phyloP scores from a whole-genome alignment of 2,329 filamentous ascomycete genomes.

The Anisogramma anomala region DNA sequence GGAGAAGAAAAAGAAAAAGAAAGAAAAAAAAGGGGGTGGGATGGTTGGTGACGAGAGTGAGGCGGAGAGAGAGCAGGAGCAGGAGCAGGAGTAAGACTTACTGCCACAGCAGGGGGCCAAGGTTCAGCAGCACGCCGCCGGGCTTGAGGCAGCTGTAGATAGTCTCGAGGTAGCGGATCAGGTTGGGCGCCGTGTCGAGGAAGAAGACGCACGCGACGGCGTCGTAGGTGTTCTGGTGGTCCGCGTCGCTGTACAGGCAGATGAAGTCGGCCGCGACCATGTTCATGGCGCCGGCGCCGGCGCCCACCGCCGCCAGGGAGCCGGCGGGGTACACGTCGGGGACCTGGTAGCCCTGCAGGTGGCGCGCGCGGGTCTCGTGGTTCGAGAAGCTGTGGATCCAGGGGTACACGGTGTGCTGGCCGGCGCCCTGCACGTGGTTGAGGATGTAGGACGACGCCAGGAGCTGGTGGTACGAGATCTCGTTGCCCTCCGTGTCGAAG shows the following conservation, averaged over 20 bases:
- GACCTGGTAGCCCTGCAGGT: conserved; percentile 60
- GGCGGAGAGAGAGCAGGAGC: no score
- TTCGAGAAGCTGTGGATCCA: conserved; percentile 88
- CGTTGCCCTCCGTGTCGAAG: conserved; percentile 73
- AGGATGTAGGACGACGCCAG: conserved; percentile 69
- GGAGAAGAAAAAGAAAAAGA: no score
- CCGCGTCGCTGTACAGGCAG: conserved; percentile 61
- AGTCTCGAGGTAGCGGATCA: conserved; percentile 80
- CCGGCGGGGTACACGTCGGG: conserved; percentile 69
- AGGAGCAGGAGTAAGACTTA: no score
- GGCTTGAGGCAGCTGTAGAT: conserved; percentile 60
- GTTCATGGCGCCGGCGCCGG: conserved; percentile 55
- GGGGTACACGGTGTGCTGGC: conserved; percentile 65
- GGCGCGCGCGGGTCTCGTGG: conserved; percentile 59
- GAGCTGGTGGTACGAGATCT: conserved; percentile 96
- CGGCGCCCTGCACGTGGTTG: conserved; percentile 49
- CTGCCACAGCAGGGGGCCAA: conserved; percentile 93
- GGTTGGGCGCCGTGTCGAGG: conserved; percentile 89
- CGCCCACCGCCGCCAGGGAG: conserved; percentile 30
- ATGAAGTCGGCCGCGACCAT: conserved; percentile 94
- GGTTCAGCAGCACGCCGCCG: conserved; percentile 76
- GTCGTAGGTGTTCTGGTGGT: conserved; percentile 55
- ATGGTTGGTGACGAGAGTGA: no score
- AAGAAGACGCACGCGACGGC: conserved; percentile 89
- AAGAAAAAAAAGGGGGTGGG: no score